These are phyloP conservation scores for Davidsoniella neocaledoniae DNA, from an alignment of 2,329 filamentous ascomycete species.

Conservation along the genomic window DNA sequence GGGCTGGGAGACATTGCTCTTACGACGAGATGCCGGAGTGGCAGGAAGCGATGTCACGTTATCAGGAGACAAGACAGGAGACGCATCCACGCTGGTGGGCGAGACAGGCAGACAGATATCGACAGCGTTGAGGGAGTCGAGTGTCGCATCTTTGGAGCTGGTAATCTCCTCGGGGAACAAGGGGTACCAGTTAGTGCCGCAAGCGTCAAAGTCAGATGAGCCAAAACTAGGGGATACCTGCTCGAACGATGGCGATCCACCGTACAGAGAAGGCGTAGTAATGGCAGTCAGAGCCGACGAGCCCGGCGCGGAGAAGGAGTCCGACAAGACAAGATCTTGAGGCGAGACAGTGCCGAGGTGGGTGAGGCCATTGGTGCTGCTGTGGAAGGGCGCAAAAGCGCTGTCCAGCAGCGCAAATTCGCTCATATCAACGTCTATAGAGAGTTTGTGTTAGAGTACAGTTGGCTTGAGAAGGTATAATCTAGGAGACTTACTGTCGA, in stretches of 20 bases:
- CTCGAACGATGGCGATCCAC: conserved; percentile 52
- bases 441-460: conserved; percentile 11
- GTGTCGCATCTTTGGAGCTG: conserved; percentile 14
- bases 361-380: conserved; percentile 14
- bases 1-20: background rate
- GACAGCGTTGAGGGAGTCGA: conserved; percentile 9
- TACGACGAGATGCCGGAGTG: conserved; percentile 3
- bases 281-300: conserved; percentile 68
- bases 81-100: background rate
- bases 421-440: conserved; percentile 39
- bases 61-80: background rate
- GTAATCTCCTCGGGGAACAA: conserved; percentile 43
- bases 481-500: conserved; percentile 5
- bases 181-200: conserved; percentile 49
- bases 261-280: conserved; percentile 66
- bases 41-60: background rate
- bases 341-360: conserved; percentile 64
- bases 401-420: conserved; percentile 41
- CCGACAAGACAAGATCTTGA: conserved; percentile 58
- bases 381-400: conserved; percentile 23
- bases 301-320: conserved; percentile 61
- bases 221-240: conserved; percentile 67
- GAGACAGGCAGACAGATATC: conserved; percentile 7
- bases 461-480: conserved; percentile 24
- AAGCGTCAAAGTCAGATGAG: conserved; percentile 36